Evolutionary conservation across 1,284 basidiomycete genomes (phyloP).

Genomic region (Prillingera fragicola): DNA sequence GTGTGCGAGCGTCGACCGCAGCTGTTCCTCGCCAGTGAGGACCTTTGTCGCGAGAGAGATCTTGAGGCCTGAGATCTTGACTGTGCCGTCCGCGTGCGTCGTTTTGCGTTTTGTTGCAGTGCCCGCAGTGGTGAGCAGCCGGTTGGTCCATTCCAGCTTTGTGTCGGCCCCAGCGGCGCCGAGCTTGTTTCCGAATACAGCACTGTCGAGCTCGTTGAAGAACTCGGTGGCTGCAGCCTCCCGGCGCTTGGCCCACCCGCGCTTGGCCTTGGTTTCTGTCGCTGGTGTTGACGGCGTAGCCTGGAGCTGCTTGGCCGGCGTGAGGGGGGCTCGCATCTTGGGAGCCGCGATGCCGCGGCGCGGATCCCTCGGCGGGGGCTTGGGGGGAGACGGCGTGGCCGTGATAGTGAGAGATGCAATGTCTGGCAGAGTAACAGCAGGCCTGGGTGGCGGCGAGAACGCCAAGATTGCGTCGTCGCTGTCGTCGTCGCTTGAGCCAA

Average conservation of each 20-base stretch:
- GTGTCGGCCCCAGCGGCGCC: conserved; percentile 23
- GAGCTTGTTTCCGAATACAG: conserved; percentile 36
- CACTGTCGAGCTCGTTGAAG: conserved; percentile 39
- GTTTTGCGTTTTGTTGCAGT: conserved; percentile 18
- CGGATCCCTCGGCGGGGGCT: no score
- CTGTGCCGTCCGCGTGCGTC: not conserved
- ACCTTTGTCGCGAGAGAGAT: conserved; percentile 38
- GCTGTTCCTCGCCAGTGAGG: conserved; percentile 27
- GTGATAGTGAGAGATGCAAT: conserved; percentile 10
- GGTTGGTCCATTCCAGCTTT: conserved; percentile 37
- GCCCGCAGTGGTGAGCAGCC: conserved; percentile 43
- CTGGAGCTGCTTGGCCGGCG: not conserved
- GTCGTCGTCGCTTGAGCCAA: conserved; percentile 6
- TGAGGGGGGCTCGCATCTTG: not conserved
- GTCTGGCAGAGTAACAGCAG: conserved; percentile 19
- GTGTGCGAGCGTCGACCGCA: conserved; percentile 39
- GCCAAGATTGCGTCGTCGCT: conserved; percentile 15
- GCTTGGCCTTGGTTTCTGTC: conserved; percentile 9
- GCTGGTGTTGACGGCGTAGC: not conserved
- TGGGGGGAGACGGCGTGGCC: conserved; percentile 2
- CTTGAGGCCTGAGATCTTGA: conserved; percentile 9
- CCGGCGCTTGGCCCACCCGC: conserved; percentile 27
- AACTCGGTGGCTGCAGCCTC: conserved; percentile 29
- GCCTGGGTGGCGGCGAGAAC: conserved; percentile 21
- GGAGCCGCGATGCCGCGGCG: no score